Evolutionary conservation across 768 basidiomycete species (phyloP), one percentile per base, ranked within the genome.

Genomic region (Tricholoma terreum): DNA sequence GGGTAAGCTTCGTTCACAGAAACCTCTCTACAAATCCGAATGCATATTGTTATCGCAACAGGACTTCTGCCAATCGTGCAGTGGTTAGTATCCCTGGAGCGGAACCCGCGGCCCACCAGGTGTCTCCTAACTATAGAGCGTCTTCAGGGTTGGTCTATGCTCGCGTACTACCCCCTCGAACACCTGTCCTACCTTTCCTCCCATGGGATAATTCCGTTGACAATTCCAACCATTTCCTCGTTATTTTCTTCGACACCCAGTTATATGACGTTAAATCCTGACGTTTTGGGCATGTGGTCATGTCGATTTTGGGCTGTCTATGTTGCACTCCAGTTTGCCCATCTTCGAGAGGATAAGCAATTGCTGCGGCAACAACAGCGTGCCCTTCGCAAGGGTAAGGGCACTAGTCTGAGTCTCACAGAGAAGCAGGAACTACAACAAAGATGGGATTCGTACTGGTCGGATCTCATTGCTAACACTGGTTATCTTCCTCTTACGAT

Each of bases 221-320:
- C 75, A n/a, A 62, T 87, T 45, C 72, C 81, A 8, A 73, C 78
- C n/a, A 69, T 82, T 14, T 54, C 69, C 11, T 75, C 79, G 14
- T 55, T 81, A 27, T 65, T 82, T 52, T 72, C 78, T 10, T 72
- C 74, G 43, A 65, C 73, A 50, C 72, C 73, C 30, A 79, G 77
- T 59, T 70, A 66, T 22, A 71, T 84, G 48, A 65, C 62, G 6
- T 67, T 90, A 40, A 73, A 86, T 55, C 59, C 79, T 7, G 72
- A 75, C 33, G 70, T 67, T 24, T 68, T 93, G 36, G 76, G 80
- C 3, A 62, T 86, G 52, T 90, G 87, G 89, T 92, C 90, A 12
- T 83, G 80, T 54, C 85, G 92, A 19, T 89, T 86, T 68, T 95
- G 92, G 93, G 87, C 86, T 1, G 69, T 82, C 21, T 94, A 94